Conservation (phyloP, 2,329 filamentous ascomycete genomes). For the Erysiphe pulchra region DNA sequence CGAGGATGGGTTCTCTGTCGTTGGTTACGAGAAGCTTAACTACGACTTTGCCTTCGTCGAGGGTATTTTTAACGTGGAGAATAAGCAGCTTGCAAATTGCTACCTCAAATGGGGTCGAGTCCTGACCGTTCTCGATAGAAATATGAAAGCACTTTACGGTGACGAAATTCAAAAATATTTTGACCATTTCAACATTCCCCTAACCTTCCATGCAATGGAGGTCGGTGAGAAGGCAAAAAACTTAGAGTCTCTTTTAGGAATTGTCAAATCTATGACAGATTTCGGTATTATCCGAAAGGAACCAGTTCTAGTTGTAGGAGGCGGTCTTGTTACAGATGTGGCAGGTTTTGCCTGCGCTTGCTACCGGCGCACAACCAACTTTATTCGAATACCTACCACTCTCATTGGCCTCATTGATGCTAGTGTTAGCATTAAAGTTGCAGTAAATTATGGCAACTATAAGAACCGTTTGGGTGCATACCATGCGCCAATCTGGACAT, state of each 20-base stretch:
- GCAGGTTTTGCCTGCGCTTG: slow-evolving; percentile 47
- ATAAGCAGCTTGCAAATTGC: no score
- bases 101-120: slow-evolving; percentile 36
- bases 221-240: slow-evolving; percentile 55
- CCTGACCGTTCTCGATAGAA: slow-evolving; percentile 43
- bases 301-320: slow-evolving; percentile 39
- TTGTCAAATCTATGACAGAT: slow-evolving; percentile 49
- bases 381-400: slow-evolving; percentile 47
- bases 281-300: slow-evolving; percentile 46
- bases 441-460: slow-evolving; percentile 51
- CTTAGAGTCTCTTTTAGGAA: slow-evolving; percentile 40
- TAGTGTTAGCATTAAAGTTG: slow-evolving; percentile 54
- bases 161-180: slow-evolving; percentile 41
- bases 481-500: slow-evolving; percentile 45
- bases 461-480: slow-evolving; percentile 53
- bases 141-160: slow-evolving; percentile 44
- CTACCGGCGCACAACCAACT: slow-evolving; percentile 48
- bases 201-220: slow-evolving; percentile 45
- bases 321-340: slow-evolving; percentile 47
- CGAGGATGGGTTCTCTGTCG: no score
- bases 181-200: slow-evolving; percentile 31
- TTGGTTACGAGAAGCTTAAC: no score
- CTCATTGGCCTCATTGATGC: slow-evolving; percentile 54
- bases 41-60: no score
- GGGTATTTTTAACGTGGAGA: no score